Conservation (phyloP, 2,329 filamentous ascomycete species). For the Pleomassaria siparia region DNA sequence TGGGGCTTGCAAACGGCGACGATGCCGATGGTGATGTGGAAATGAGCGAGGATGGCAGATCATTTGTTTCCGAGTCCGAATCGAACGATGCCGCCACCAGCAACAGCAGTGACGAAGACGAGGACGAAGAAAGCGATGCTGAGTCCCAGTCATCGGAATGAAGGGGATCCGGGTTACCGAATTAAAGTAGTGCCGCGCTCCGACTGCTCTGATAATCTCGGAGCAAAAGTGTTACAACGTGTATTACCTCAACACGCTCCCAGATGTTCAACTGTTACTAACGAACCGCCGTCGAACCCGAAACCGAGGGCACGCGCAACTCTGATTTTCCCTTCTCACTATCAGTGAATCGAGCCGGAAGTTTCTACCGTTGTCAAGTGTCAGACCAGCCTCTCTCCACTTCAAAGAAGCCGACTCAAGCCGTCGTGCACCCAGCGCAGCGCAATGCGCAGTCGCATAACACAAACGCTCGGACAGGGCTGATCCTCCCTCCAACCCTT, state of each 20-base stretch:
- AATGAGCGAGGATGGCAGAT: slow-evolving; percentile 24
- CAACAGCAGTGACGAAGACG: slow-evolving; percentile 9
- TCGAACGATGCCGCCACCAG: slow-evolving; percentile 13
- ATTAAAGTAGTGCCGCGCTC: not conserved
- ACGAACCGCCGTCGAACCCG: not conserved
- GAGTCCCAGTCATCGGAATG: slow-evolving; percentile 3
- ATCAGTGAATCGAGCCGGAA: not conserved
- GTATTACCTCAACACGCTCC: not conserved
- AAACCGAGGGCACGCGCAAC: not conserved
- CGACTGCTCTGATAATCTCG: not conserved
- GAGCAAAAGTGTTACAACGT: not conserved
- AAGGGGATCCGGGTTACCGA: slow-evolving; percentile 2
- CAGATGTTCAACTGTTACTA: not conserved
- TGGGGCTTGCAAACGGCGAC: slow-evolving; percentile 23
- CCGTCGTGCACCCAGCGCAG: not conserved
- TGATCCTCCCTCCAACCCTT: not conserved
- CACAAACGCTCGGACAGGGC: not conserved
- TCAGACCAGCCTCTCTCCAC: not conserved
- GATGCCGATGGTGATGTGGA: slow-evolving; percentile 27
- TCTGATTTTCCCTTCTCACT: not conserved
- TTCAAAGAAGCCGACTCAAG: not conserved
- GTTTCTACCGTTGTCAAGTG: not conserved
- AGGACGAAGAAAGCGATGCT: slow-evolving; percentile 3
- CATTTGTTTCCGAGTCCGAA: slow-evolving; percentile 20
- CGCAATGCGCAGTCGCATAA: not conserved